Percentiles rank a stretch among this genome's conserved stretches.
phyloP scores from a whole-genome alignment of 306 rosid genomes.

The Fragaria iinumae region DNA sequence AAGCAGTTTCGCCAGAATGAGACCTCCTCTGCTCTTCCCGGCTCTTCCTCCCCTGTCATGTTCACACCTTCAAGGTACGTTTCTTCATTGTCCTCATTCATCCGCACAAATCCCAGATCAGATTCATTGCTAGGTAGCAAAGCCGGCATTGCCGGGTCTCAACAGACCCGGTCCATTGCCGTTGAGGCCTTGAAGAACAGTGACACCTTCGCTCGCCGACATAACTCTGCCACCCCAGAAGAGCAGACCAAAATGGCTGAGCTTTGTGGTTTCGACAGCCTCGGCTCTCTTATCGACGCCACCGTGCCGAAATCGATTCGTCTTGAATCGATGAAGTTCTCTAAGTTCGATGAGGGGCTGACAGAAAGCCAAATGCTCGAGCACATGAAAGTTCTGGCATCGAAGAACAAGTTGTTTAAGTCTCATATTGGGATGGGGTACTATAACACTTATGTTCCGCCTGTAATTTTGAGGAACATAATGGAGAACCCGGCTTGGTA shows the following conservation, averaged over 20 bases:
- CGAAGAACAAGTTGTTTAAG: constrained; percentile 77
- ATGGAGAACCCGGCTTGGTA: constrained; percentile 99
- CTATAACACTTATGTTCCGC: constrained; percentile 87
- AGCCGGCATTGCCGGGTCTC: constrained; percentile 33
- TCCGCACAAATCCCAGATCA: constrained; percentile 40
- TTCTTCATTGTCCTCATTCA: constrained; percentile 55
- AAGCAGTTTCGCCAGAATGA: constrained; percentile 61
- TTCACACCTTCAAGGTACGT: constrained; percentile 67
- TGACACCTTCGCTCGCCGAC: constrained; percentile 90
- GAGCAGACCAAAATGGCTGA: constrained; percentile 81
- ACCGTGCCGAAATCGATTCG: constrained; percentile 94
- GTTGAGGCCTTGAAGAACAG: constrained; percentile 82
- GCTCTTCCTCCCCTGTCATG: constrained; percentile 48
- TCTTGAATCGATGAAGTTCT: constrained; percentile 58
- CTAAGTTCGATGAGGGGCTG: constrained; percentile 77
- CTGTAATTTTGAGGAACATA: constrained; percentile 89
- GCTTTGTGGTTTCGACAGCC: constrained; percentile 51
- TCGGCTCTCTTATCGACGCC: constrained; percentile 76
- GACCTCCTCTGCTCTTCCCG: constrained; percentile 18
- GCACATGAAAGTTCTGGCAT: constrained; percentile 76
- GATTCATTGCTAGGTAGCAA: constrained; percentile 27
- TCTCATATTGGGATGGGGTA: constrained; percentile 94
- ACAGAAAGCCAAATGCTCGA: constrained; percentile 90
- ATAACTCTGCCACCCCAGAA: constrained; percentile 89
- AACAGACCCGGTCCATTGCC: constrained; percentile 66